phyloP scores from a whole-genome alignment of 805 yeast genomes.

The Yarrowia sp. region DNA sequence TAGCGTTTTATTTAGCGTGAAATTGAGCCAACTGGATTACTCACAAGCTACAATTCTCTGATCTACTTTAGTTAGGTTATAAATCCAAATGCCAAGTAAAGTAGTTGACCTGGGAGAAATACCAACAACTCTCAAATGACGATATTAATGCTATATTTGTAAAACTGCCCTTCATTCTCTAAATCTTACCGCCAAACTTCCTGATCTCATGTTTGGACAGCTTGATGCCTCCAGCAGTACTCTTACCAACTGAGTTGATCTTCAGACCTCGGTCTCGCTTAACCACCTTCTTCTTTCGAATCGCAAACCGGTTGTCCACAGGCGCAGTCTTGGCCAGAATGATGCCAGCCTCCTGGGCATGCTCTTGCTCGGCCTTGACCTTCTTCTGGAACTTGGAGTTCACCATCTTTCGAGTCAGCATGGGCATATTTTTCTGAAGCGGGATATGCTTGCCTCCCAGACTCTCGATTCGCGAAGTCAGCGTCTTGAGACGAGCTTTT shows the following conservation, averaged over 20 bases:
- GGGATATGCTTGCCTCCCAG: constrained; percentile 47
- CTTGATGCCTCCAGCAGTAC: constrained; percentile 79
- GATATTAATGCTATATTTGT: too few relatives aligned
- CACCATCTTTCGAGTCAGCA: constrained; percentile 87
- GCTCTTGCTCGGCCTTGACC: constrained; percentile 64
- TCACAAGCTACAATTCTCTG: too few relatives aligned
- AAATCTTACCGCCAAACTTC: constrained; percentile 39
- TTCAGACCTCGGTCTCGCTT: constrained; percentile 79
- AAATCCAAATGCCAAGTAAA: too few relatives aligned
- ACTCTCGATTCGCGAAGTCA: constrained; percentile 49
- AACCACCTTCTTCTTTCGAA: constrained; percentile 53
- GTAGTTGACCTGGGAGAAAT: too few relatives aligned
- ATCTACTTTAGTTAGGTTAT: too few relatives aligned
- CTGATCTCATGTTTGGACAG: constrained; percentile 73
- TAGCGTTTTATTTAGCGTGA: too few relatives aligned
- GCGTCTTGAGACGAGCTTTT: constrained; percentile 50
- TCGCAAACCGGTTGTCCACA: constrained; percentile 36
- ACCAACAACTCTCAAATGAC: too few relatives aligned
- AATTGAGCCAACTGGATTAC: too few relatives aligned
- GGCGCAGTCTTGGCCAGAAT: constrained; percentile 63
- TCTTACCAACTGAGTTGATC: constrained; percentile 75
- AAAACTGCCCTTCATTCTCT: neutral
- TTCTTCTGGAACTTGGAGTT: constrained; percentile 61
- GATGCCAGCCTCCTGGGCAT: constrained; percentile 90
- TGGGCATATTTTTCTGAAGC: constrained; percentile 78